Evolutionary conservation across 805 yeast genomes (phyloP).

Genomic region (Candida koratica): DNA sequence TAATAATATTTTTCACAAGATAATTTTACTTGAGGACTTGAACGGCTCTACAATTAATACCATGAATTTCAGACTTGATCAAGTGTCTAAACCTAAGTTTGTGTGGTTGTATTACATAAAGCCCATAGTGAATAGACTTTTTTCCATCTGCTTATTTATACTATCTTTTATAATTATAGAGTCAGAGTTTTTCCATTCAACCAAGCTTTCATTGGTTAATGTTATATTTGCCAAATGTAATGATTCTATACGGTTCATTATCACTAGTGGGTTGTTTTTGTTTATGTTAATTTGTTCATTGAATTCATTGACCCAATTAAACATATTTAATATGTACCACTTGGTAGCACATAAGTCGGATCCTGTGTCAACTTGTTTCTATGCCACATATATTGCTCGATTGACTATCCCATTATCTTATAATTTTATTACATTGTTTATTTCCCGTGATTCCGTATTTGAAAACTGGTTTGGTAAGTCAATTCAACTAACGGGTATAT

Average conservation of each 20-base stretch:
- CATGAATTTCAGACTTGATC: conserved; percentile 20
- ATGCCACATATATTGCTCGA: conserved; percentile 76
- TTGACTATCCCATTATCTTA: conserved; percentile 78
- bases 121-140: conserved; percentile 44
- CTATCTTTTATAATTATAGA: conserved; percentile 57
- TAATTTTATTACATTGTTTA: conserved; percentile 67
- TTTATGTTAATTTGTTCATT: conserved; percentile 70
- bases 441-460: conserved; percentile 50
- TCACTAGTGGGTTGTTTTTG: conserved; percentile 42
- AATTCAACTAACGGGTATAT: conserved; percentile 70
- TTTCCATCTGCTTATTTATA: conserved; percentile 39
- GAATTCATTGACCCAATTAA: conserved; percentile 60
- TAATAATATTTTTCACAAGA: conserved; percentile 44
- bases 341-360: conserved; percentile 68
- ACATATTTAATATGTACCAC: conserved; percentile 72
- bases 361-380: conserved; percentile 70
- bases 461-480: conserved; percentile 73
- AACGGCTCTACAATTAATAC: conserved; percentile 31
- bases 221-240: conserved; percentile 32
- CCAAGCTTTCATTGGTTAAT: conserved; percentile 60
- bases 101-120: conserved; percentile 38
- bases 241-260: conserved; percentile 33
- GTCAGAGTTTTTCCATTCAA: conserved; percentile 72
- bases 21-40: conserved; percentile 55
- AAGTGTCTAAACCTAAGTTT: conserved; percentile 30